Base-by-base conservation (phyloP, 2,329 filamentous ascomycete species). In the Alternaria incomplexa region DNA sequence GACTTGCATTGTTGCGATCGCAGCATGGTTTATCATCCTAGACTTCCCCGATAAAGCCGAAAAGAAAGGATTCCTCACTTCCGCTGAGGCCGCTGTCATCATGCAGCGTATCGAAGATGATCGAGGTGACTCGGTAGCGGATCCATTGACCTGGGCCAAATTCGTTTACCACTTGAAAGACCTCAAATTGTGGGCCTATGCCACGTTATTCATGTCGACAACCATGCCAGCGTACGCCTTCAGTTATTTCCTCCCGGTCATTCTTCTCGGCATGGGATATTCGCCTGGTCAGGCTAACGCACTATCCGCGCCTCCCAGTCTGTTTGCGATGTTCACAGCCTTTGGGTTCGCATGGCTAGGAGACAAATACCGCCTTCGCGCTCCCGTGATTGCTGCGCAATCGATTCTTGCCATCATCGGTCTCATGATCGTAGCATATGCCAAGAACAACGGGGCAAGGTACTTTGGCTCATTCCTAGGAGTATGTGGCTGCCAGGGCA, bases 381-480 rank as follows among this genome's bases (percentile, higher is more conserved):
- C 63, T 7, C 74, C 74, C 8, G 50, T 74, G 15, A 72, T 76
- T 32, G 68, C 68, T 6, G 43, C 55, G 10, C 72, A 74, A 22
- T 66, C 62, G 8, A 6, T 71, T 4, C 60, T 76, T 15, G 61
- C 65, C 15, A 66, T 73, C 3, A 56, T 71, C 22, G 74, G 74
- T 1, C 64, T 76, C 1, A 69, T 74, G 58, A 65, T 76, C 43
- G 70, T 73, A 17, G 74, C 70, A 10, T 76, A 73, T 47, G 62
- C 61, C 1, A 32, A 48, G 4, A 73, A 71, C 55, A 64, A 70
- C 25, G 68, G 65, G 17, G 71, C 60, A 9, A 61, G 72, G 13
- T 77, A 77, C 64, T 73, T 75, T 45, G 72, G 74, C 40, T 56
- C 62, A 3, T 77, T 74, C 57, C 63, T 77, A 9, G 72, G 71